Evolutionary conservation across 371 early-diverging fungal species (phyloP), one percentile per base, ranked within the genome.

Genomic region (Dichotomocladium elegans): DNA sequence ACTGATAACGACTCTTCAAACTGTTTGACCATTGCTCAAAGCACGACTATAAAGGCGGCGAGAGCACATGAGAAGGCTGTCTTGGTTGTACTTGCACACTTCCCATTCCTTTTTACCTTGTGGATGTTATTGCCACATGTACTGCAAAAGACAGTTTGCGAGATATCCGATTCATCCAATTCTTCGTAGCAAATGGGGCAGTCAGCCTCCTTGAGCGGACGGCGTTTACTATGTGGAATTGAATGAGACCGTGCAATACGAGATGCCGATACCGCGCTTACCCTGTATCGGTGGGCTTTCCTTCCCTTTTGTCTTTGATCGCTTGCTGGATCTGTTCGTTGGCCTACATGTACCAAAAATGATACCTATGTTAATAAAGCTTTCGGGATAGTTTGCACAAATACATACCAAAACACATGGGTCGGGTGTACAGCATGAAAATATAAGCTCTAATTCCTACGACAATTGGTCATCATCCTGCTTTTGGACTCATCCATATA

Each of bases 181-280:
- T 45, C 54, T 44, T 72, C 73, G 34, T 65, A 72, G 29, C 73
- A 72, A 9, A 72, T 61, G 10, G 73, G 73, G 33, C 73, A 72
- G 26, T 72, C 73, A 0, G 68, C 64, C 0, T 56, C 61, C 46
- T 63, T 63, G 34, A 72, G 40, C 12, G 73, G 57, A n/a, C 66
- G 65, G 25, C 65, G 58, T 30, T 33, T 53, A 34, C 45, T 21
- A 35, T 19, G 41, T n/a, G 12, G 34, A 21, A 43, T 33, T 40
- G 27, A 53, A 33, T 12, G 14, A 33, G n/a, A 21, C 3, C 21
- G 21, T 28, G 22, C 21, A 17, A 41, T 19, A 12, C 34, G n/a
- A 1, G 22, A 19, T 34, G 11, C 15, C n/a, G 37, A 25, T 25
- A 19, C 27, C 25, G 10, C 10, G 4, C 40, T 17, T 5, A 22